Conservation (phyloP, 768 basidiomycete genomes). For the Tricholomella constricta region DNA sequence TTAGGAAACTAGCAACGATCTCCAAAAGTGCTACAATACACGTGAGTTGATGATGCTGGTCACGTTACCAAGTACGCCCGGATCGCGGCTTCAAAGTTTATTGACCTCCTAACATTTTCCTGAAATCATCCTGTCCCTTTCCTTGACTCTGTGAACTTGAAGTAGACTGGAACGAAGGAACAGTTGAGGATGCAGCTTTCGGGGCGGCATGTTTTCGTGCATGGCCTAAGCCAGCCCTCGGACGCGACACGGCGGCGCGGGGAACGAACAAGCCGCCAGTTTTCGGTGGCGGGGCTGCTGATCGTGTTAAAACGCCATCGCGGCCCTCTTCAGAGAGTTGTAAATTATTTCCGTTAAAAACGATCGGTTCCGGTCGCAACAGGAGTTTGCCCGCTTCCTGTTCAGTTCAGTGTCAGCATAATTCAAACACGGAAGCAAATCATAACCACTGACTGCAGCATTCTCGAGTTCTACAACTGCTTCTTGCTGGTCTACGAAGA, state of each 20-base stretch:
- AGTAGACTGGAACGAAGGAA: slow-evolving; percentile 21
- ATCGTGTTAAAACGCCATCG: slow-evolving; percentile 31
- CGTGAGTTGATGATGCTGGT: neutral
- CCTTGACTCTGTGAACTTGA: slow-evolving; percentile 27
- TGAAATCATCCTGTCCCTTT: slow-evolving; percentile 82
- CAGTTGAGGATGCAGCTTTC: slow-evolving; percentile 9
- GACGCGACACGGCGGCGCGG: slow-evolving; percentile 61
- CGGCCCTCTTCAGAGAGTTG: slow-evolving; percentile 57
- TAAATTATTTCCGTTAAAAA: slow-evolving; percentile 65
- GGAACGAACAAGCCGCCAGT: slow-evolving; percentile 66
- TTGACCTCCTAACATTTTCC: slow-evolving; percentile 65
- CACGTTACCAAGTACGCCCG: too few species aligned
- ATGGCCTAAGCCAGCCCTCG: slow-evolving; percentile 72
- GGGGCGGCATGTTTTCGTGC: slow-evolving; percentile 40
- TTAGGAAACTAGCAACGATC: too few species aligned
- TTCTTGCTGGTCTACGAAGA: slow-evolving; percentile 63
- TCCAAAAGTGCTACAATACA: neutral
- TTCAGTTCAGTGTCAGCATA: neutral
- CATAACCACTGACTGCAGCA: slow-evolving; percentile 51
- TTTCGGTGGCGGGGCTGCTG: slow-evolving; percentile 37
- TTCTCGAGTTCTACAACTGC: slow-evolving; percentile 68
- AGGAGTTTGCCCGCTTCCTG: slow-evolving; percentile 87
- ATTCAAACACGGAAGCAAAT: neutral
- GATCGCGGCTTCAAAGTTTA: neutral
- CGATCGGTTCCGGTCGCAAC: slow-evolving; percentile 68